phyloP scores from a whole-genome alignment of 2,329 filamentous ascomycete species.

The Capronia epimyces region DNA sequence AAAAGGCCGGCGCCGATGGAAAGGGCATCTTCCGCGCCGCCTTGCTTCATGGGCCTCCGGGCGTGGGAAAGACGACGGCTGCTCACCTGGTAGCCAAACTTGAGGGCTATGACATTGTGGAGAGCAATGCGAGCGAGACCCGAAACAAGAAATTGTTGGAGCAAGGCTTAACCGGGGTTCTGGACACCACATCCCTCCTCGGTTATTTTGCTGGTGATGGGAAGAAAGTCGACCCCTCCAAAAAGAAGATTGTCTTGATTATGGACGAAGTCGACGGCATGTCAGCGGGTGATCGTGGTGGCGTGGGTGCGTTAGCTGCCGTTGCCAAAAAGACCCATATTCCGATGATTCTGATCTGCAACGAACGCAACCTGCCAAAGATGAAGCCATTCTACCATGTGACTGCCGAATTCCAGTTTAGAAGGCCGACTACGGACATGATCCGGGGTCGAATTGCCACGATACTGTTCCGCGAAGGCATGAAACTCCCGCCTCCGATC shows the following conservation, averaged over 20 bases:
- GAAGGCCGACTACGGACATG: conserved; percentile 82
- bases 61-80: conserved; percentile 95
- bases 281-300: conserved; percentile 93
- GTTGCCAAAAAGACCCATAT: conserved; percentile 93
- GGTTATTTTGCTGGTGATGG: conserved; percentile 85
- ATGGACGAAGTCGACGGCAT: conserved; percentile 99
- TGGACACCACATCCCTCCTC: conserved; percentile 87
- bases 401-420: conserved; percentile 79
- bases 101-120: conserved; percentile 87
- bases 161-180: conserved; percentile 75
- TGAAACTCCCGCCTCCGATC: conserved; percentile 77
- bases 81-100: conserved; percentile 90
- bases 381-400: conserved; percentile 96
- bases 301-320: conserved; percentile 87
- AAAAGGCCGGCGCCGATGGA: conserved; percentile 75
- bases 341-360: conserved; percentile 95
- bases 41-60: conserved; percentile 90
- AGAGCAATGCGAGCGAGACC: conserved; percentile 92
- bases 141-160: conserved; percentile 96
- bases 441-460: conserved; percentile 90
- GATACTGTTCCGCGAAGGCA: conserved; percentile 83
- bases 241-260: conserved; percentile 91
- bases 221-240: conserved; percentile 69
- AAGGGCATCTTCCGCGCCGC: conserved; percentile 79
- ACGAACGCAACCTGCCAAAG: conserved; percentile 85